Percentiles rank a stretch among this genome's conserved stretches.
phyloP scores from a whole-genome alignment of 768 basidiomycete species.

The Leccinum ochraceum region DNA sequence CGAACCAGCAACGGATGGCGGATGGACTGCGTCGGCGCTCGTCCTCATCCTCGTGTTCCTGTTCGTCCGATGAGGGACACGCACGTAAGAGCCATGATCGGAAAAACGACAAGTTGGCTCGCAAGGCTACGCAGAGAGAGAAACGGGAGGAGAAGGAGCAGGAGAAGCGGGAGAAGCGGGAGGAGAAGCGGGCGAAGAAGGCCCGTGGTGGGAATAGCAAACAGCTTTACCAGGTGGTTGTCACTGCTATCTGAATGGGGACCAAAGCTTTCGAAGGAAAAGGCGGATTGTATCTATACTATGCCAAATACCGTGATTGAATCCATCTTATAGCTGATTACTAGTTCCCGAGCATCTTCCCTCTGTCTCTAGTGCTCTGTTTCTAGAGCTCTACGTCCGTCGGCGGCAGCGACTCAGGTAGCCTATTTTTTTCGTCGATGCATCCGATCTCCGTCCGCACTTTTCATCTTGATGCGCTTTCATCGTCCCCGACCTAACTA shows the following conservation, averaged over 20 bases:
- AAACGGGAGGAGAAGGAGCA: not conserved
- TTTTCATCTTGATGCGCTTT: too few relatives aligned
- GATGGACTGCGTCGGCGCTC: slow-evolving; percentile 13
- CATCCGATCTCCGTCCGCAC: too few relatives aligned
- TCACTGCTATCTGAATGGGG: slow-evolving; percentile 7
- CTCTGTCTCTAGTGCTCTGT: too few relatives aligned
- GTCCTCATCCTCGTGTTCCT: not conserved
- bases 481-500: too few relatives aligned
- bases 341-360: too few relatives aligned
- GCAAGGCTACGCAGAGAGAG: not conserved
- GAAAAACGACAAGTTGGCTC: not conserved
- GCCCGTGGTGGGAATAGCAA: slow-evolving; percentile 13
- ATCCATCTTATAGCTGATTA: too few relatives aligned
- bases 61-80: not conserved
- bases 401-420: too few relatives aligned
- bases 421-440: too few relatives aligned
- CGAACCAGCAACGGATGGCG: slow-evolving; percentile 23
- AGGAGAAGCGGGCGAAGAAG: slow-evolving; percentile 19
- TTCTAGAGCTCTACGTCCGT: too few relatives aligned
- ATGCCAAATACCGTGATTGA: too few relatives aligned
- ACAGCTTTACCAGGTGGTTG: slow-evolving; percentile 24
- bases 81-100: not conserved
- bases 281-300: too few relatives aligned
- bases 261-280: not conserved
- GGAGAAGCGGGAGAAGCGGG: slow-evolving; percentile 4